phyloP scores from a whole-genome alignment of 2,329 filamentous ascomycete genomes.

The Neofusicoccum parvum region DNA sequence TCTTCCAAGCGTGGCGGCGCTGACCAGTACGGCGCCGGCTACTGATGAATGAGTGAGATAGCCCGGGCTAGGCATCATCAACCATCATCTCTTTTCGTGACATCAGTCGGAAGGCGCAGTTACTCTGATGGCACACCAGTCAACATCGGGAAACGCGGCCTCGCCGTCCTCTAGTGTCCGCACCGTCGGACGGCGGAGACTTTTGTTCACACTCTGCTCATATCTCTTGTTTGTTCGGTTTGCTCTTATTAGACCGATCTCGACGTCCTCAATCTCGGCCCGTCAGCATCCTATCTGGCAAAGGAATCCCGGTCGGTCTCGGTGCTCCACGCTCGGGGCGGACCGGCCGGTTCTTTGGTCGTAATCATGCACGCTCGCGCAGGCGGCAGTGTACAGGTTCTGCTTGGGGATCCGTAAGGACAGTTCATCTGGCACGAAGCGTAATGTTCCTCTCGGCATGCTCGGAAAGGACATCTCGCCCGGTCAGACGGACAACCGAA shows the following conservation, averaged over 20 bases:
- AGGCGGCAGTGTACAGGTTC: background rate
- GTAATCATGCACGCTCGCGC: slow-evolving; percentile 10
- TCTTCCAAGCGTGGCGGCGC: slow-evolving; percentile 53
- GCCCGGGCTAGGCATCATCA: slow-evolving; percentile 39
- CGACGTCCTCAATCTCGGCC: slow-evolving; percentile 17
- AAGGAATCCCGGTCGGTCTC: slow-evolving; percentile 13
- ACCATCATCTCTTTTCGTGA: slow-evolving; percentile 37
- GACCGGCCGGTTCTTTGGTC: slow-evolving; percentile 10
- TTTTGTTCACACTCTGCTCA: slow-evolving; percentile 38
- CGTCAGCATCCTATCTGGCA: slow-evolving; percentile 14
- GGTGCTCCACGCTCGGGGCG: slow-evolving; percentile 11
- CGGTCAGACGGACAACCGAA: slow-evolving; percentile 1
- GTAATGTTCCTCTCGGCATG: slow-evolving; percentile 6
- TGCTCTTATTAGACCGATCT: slow-evolving; percentile 33
- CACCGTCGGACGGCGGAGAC: slow-evolving; percentile 38
- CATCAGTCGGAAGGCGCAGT: slow-evolving; percentile 32
- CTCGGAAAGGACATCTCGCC: background rate
- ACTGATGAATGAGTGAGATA: slow-evolving; percentile 41
- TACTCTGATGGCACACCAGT: slow-evolving; percentile 34
- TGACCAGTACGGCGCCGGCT: slow-evolving; percentile 51
- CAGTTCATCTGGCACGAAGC: background rate
- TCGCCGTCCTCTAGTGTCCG: slow-evolving; percentile 41
- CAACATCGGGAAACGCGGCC: slow-evolving; percentile 48
- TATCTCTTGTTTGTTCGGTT: slow-evolving; percentile 38
- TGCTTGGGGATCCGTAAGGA: slow-evolving; percentile 8